Base-by-base conservation (phyloP, 179 eudicot species). In the Pouteria campechiana region DNA sequence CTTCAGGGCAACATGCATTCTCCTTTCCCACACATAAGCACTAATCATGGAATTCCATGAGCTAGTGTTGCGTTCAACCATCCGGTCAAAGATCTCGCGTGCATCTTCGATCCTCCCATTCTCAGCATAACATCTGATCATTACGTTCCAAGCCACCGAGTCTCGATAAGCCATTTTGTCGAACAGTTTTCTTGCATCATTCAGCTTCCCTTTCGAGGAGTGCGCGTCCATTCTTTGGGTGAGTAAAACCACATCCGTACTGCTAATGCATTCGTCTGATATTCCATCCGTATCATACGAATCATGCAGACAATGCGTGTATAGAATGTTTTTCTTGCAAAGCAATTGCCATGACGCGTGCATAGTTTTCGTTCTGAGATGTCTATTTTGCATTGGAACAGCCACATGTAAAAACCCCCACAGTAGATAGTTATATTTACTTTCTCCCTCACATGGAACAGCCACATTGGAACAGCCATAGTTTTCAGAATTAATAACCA, bases 21-120 rank as follows among this genome's bases (percentile, higher is more conserved):
- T 54, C 20, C 48, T 46, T 24, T 36, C 55, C 33, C 46, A 19
- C 21, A 47, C 35, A 25, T 56, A 60, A 18, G 55, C 63, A 41
- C 50, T 41, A 31, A 64, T 60, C 60, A 55, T 50, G 43, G 60
- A 50, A 40, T 54, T 55, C 65, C 58, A 69, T 18, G 60, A 54
- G 37, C 54, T 37, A 10, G 45, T 20, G 17, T 17, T 40, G 37
- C 32, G 55, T 1, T 46, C 60, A 21, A 57, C 56, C 60, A 63
- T 63, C 59, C 50, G 44, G 19, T 58, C 66, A 29, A 67, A 67
- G 56, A 61, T 23, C 3, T 61, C 34, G 17, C 60, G 50, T 15
- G 73, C 67, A 43, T 37, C 30, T 2, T 9, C 22, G 17, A 55
- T 35, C 43, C 49, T 41, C 4, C 32, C 31, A 41, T 61, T 52